Evolutionary conservation across 2,329 filamentous ascomycete genomes (phyloP).

Genomic region (Venturiaceae sp.): DNA sequence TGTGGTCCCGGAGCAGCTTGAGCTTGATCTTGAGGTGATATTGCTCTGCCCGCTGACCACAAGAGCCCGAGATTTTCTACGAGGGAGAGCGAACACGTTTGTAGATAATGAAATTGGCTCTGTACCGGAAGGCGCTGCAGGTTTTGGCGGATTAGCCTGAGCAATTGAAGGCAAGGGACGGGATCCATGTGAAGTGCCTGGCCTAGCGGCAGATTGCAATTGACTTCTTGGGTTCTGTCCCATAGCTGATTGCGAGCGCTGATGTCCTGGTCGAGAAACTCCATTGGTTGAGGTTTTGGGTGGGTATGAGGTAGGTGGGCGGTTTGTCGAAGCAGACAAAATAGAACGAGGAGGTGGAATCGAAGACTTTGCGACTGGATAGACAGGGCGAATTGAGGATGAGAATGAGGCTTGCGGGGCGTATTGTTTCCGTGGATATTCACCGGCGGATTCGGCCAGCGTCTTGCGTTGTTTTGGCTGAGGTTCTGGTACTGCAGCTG

Average conservation of each 20-base stretch:
- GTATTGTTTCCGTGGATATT: background rate
- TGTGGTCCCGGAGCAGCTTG: background rate
- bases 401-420: slow-evolving; percentile 27
- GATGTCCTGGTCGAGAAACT: background rate
- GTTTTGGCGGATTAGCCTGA: background rate
- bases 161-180: background rate
- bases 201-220: background rate
- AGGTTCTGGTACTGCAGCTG: slow-evolving; percentile 31
- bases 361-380: slow-evolving; percentile 27
- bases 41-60: background rate
- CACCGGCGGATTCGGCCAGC: slow-evolving; percentile 32
- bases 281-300: background rate
- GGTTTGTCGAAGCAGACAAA: slow-evolving; percentile 23
- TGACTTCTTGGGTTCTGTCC: background rate
- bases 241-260: slow-evolving; percentile 2
- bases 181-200: background rate
- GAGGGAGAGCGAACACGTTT: background rate
- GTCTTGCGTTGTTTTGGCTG: slow-evolving; percentile 39
- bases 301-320: background rate
- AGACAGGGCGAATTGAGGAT: slow-evolving; percentile 31
- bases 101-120: background rate
- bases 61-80: background rate
- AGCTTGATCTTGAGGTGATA: background rate
- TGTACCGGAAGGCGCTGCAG: background rate
- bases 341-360: background rate